A percentile compares a stretch with the other conserved stretches of the same genome.
Evolutionary conservation across 495 filamentous ascomycete species (phyloP).

Genomic region (Tuber brumale): DNA sequence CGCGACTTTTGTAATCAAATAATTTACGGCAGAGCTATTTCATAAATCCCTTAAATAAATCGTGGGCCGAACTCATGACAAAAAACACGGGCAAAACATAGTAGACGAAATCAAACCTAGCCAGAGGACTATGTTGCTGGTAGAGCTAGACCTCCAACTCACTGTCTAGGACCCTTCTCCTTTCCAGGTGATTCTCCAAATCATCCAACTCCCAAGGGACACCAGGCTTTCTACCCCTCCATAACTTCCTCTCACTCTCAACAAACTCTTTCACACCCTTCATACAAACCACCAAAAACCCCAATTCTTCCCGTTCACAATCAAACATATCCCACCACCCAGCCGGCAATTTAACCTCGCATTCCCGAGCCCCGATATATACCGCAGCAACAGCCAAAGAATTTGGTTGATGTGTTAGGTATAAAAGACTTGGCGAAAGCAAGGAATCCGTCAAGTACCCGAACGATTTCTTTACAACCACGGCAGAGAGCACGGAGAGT

Average conservation of each 20-base stretch:
- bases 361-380: slow-evolving; percentile 79
- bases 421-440: slow-evolving; percentile 79
- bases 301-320: slow-evolving; percentile 90
- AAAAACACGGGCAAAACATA: not conserved
- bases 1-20: not conserved
- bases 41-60: not conserved
- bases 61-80: not conserved
- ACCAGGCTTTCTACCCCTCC: slow-evolving; percentile 44
- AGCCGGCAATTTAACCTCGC: slow-evolving; percentile 63
- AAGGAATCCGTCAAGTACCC: slow-evolving; percentile 76
- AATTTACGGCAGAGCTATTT: not conserved
- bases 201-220: slow-evolving; percentile 41
- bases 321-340: slow-evolving; percentile 99
- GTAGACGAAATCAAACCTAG: not conserved
- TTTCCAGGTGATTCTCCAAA: slow-evolving; percentile 47
- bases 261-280: slow-evolving; percentile 70
- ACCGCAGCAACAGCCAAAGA: slow-evolving; percentile 79
- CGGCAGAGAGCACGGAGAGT: slow-evolving; percentile 53
- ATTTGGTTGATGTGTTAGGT: slow-evolving; percentile 84
- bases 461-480: slow-evolving; percentile 57
- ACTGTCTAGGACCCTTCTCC: slow-evolving; percentile 42
- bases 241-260: slow-evolving; percentile 46
- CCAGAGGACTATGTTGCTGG: not conserved
- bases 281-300: slow-evolving; percentile 85
- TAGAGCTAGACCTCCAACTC: slow-evolving; percentile 12